A percentile compares a stretch with the other conserved stretches of the same genome.
phyloP scores from a whole-genome alignment of 257 asterid species.

The Ehretia macrophylla region DNA sequence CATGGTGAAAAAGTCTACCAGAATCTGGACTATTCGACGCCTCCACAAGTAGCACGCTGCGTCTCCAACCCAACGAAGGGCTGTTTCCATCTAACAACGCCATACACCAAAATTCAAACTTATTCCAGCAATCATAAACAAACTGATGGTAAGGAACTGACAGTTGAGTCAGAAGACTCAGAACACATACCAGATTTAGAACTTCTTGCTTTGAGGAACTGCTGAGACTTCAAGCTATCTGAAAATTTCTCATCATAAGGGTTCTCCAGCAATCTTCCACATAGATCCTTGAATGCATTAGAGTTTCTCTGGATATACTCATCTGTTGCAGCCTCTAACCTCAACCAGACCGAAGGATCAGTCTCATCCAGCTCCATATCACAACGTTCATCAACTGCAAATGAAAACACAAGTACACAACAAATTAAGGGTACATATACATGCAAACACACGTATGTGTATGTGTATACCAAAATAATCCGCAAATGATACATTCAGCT shows the following conservation, averaged over 20 bases:
- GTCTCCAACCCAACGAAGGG: slow-evolving; percentile 94
- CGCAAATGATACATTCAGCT: too few species aligned
- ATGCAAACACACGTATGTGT: not conserved
- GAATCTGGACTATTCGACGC: slow-evolving; percentile 97
- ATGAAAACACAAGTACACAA: slow-evolving; percentile 10
- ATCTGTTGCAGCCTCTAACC: slow-evolving; percentile 79
- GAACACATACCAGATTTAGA: slow-evolving; percentile 25
- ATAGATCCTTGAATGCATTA: slow-evolving; percentile 57
- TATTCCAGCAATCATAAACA: not conserved
- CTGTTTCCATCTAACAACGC: slow-evolving; percentile 45
- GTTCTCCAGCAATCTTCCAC: slow-evolving; percentile 79
- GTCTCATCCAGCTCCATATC: slow-evolving; percentile 99
- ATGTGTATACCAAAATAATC: too few species aligned
- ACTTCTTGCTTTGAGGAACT: slow-evolving; percentile 47
- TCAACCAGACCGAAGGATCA: slow-evolving; percentile 87
- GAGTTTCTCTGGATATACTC: slow-evolving; percentile 72
- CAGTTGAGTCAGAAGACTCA: slow-evolving; percentile 1
- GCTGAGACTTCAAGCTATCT: slow-evolving; percentile 55
- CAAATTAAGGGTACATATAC: not conserved
- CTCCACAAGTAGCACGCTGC: slow-evolving; percentile 81
- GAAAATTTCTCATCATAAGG: slow-evolving; percentile 65
- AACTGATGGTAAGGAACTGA: not conserved
- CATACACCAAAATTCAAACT: slow-evolving; percentile 10
- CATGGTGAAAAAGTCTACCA: slow-evolving; percentile 86
- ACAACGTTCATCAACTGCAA: slow-evolving; percentile 93